phyloP scores from a whole-genome alignment of 2,329 filamentous ascomycete genomes.

The Colletotrichum simmondsii region DNA sequence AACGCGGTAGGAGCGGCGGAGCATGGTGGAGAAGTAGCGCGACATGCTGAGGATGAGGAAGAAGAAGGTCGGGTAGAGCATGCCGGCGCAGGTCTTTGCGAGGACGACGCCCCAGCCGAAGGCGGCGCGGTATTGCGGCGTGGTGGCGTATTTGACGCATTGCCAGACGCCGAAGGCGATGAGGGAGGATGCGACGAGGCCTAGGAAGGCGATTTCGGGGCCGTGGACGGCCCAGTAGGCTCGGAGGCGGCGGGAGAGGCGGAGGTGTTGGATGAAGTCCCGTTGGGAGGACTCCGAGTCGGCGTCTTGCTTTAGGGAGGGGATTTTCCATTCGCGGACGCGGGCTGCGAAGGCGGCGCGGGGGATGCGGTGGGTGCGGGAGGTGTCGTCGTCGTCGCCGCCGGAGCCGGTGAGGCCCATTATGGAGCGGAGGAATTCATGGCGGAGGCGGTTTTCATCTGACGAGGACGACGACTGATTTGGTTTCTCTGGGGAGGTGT shows the following conservation, averaged over 20 bases:
- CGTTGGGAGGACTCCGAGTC: conserved; percentile 58
- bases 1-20: conserved; percentile 61
- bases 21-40: conserved; percentile 63
- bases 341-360: conserved; percentile 56
- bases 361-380: conserved; percentile 51
- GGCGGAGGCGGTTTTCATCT: conserved; percentile 50
- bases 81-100: conserved; percentile 65
- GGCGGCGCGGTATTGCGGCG: conserved; percentile 55
- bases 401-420: conserved; percentile 53
- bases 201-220: conserved; percentile 60
- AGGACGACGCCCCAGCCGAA: conserved; percentile 68
- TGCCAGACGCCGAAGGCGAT: conserved; percentile 67
- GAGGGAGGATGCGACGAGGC: conserved; percentile 57
- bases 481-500: conserved; percentile 28
- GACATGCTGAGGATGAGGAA: conserved; percentile 70
- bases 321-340: conserved; percentile 59
- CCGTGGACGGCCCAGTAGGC: conserved; percentile 68
- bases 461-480: conserved; percentile 36
- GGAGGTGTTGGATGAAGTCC: conserved; percentile 57
- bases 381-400: conserved; percentile 46
- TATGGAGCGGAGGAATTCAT: conserved; percentile 62
- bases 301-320: conserved; percentile 57
- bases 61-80: conserved; percentile 67
- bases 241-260: conserved; percentile 55
- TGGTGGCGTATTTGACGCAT: conserved; percentile 61